phyloP scores from a whole-genome alignment of 805 yeast genomes.

The Debaryomyces tyrocola region DNA sequence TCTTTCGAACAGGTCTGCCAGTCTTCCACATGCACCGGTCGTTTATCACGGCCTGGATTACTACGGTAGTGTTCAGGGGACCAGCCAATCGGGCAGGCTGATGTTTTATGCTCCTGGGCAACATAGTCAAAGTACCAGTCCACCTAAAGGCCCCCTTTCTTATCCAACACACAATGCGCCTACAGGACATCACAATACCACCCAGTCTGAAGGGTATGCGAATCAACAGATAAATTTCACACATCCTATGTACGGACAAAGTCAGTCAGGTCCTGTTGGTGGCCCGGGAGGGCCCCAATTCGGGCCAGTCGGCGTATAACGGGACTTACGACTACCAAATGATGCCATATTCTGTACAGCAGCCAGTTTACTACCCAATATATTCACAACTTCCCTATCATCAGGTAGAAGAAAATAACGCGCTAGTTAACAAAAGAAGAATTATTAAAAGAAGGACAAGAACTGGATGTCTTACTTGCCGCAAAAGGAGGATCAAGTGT shows the following conservation, averaged over 20 bases:
- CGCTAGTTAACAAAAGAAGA: constrained; percentile 36
- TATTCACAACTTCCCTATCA: constrained; percentile 12
- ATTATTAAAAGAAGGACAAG: constrained; percentile 62
- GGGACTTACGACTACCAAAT: not conserved
- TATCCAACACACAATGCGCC: not conserved
- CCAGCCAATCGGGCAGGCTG: not conserved
- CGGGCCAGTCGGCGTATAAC: not conserved
- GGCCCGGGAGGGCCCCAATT: not conserved
- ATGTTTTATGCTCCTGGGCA: not conserved
- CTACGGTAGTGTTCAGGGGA: not conserved
- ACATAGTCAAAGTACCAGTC: not conserved
- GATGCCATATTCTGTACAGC: constrained; percentile 4
- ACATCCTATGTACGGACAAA: not conserved
- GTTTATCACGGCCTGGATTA: not conserved
- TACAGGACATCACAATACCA: not conserved
- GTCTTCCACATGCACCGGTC: not conserved
- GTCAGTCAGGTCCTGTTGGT: not conserved
- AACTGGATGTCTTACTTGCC: constrained; percentile 75
- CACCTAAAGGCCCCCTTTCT: not conserved
- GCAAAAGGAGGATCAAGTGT: constrained; percentile 70
- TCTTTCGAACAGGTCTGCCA: not conserved
- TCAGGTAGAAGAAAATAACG: constrained; percentile 23
- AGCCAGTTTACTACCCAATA: constrained; percentile 7
- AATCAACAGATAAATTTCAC: not conserved
- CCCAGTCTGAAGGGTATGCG: not conserved